phyloP scores from a whole-genome alignment of 305 asterid species.

The Petunia hybrid region DNA sequence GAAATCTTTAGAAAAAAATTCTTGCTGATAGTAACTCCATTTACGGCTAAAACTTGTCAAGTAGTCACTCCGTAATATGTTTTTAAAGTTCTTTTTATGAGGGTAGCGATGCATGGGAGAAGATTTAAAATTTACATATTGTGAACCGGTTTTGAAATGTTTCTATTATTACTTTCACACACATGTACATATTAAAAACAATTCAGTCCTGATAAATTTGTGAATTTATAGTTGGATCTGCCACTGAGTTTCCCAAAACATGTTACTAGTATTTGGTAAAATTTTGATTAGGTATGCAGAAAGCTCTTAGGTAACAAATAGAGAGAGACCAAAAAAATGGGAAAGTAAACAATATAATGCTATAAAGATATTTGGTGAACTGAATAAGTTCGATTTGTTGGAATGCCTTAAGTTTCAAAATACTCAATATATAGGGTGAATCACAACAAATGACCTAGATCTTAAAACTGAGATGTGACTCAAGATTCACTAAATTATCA shows the following conservation, averaged over 20 bases:
- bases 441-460: background rate
- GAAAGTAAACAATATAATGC: background rate
- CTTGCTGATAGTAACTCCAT: too few species aligned
- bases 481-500: background rate
- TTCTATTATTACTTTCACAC: too few species aligned
- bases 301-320: background rate
- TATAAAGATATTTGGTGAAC: background rate
- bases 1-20: too few species aligned
- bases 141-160: too few species aligned
- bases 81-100: too few species aligned
- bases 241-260: background rate
- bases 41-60: too few species aligned
- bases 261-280: background rate
- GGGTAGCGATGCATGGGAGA: too few species aligned
- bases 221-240: background rate
- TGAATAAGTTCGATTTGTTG: conserved; percentile 16
- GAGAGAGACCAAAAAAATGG: background rate
- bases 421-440: background rate
- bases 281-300: too few species aligned
- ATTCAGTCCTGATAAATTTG: too few species aligned
- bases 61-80: too few species aligned
- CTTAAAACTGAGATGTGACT: conserved; percentile 2
- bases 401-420: conserved; percentile 2
- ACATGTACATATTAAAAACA: too few species aligned
- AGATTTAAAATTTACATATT: too few species aligned